Percentiles rank a stretch among this genome's conserved stretches.
These are phyloP conservation scores for Naumovozyma dairenensis DNA, from an alignment of 805 yeast species.

Conservation along the genomic window DNA sequence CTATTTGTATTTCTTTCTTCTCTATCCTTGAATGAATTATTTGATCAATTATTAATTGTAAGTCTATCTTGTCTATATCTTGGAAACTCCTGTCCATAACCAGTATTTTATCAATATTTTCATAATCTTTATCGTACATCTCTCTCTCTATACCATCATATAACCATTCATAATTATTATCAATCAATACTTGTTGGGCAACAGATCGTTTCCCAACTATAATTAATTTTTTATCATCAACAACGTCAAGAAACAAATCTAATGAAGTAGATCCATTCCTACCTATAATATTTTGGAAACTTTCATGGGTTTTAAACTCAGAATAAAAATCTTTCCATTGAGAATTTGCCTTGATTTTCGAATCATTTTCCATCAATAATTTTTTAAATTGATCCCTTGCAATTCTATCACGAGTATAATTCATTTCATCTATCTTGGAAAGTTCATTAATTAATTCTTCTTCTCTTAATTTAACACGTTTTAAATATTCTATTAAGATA, in stretches of 20 bases:
- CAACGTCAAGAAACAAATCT: slow-evolving; percentile 66
- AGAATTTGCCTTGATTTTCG: slow-evolving; percentile 38
- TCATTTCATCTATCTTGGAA: slow-evolving; percentile 27
- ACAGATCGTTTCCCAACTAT: slow-evolving; percentile 52
- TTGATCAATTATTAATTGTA: slow-evolving; percentile 22
- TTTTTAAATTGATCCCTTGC: slow-evolving; percentile 52
- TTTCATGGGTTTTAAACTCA: slow-evolving; percentile 41
- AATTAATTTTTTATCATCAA: slow-evolving; percentile 50
- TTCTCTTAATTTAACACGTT: slow-evolving; percentile 23
- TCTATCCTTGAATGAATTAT: slow-evolving; percentile 19
- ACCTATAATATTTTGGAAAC: slow-evolving; percentile 57
- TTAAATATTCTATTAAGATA: slow-evolving; percentile 36
- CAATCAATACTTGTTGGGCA: slow-evolving; percentile 41
- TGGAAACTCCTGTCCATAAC: slow-evolving; percentile 16
- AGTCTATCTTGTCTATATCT: slow-evolving; percentile 22
- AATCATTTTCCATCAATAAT: slow-evolving; percentile 27
- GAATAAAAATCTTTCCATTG: slow-evolving; percentile 51
- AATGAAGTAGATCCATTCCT: slow-evolving; percentile 68
- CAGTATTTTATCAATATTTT: slow-evolving; percentile 11
- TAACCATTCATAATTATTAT: slow-evolving; percentile 24
- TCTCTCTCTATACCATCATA: slow-evolving; percentile 12
- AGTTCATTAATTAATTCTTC: slow-evolving; percentile 18
- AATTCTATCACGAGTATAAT: slow-evolving; percentile 49
- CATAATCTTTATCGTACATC: slow-evolving; percentile 8
- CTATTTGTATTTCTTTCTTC: slow-evolving; percentile 17